A percentile compares a stretch with the other conserved stretches of the same genome.
Evolutionary conservation across 208 protist genomes (phyloP).

Genomic region (Endotrypanum monterogeii): DNA sequence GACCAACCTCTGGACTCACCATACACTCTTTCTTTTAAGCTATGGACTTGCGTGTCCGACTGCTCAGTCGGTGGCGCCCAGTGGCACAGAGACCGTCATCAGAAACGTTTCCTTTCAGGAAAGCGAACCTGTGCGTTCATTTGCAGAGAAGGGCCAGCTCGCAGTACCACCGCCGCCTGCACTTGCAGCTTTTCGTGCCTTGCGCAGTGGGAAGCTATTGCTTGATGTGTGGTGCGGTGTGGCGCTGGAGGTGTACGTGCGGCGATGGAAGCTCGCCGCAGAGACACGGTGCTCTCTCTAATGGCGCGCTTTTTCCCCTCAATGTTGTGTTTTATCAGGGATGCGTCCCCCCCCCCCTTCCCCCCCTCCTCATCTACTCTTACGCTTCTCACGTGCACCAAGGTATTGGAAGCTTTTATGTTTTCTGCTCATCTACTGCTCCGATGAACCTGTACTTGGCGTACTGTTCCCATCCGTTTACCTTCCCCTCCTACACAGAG

Average conservation of each 20-base stretch:
- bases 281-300: not conserved
- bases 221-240: slow-evolving; percentile 25
- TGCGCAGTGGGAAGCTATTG: slow-evolving; percentile 15
- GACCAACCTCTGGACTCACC: slow-evolving; percentile 37
- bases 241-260: slow-evolving; percentile 31
- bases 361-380: too few species aligned
- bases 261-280: slow-evolving; percentile 28
- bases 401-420: too few species aligned
- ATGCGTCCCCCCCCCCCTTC: not conserved
- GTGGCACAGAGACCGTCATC: not conserved
- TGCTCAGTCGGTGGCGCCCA: not conserved
- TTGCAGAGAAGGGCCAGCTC: not conserved
- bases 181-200: slow-evolving; percentile 21
- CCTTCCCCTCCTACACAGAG: too few species aligned
- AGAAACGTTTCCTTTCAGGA: not conserved
- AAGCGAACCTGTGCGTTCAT: not conserved
- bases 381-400: too few species aligned
- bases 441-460: not conserved
- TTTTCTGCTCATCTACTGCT: slow-evolving; percentile 12
- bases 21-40: slow-evolving; percentile 51
- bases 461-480: not conserved
- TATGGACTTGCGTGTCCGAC: slow-evolving; percentile 14
- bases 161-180: not conserved
- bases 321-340: not conserved
- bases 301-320: not conserved